Evolutionary conservation across 139 green algal species (phyloP).

Genomic region (Asterochloris sp.): DNA sequence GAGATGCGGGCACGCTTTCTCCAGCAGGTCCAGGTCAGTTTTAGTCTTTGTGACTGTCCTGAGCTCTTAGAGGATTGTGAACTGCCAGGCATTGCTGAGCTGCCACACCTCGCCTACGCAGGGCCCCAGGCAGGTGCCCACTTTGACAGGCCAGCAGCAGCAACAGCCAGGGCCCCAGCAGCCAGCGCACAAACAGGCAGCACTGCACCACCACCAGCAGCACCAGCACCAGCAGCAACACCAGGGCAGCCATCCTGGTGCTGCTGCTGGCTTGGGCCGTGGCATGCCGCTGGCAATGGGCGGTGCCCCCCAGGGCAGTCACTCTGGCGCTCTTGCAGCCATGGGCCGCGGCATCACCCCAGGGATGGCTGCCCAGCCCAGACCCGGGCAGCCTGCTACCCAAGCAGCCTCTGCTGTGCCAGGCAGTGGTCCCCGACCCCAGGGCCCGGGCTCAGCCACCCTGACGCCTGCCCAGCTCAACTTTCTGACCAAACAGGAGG

Average conservation of each 20-base stretch:
- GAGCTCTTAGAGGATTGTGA: background rate
- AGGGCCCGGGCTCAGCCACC: too few relatives aligned
- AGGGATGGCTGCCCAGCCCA: background rate
- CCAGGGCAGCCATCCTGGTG: background rate
- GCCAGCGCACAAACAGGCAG: background rate
- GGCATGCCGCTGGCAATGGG: background rate
- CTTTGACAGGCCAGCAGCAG: background rate
- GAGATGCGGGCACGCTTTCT: background rate
- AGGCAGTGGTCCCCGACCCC: too few relatives aligned
- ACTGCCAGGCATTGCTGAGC: background rate
- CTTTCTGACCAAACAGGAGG: too few relatives aligned
- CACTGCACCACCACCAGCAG: background rate
- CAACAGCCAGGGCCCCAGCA: background rate
- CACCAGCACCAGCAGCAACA: background rate
- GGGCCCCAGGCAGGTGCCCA: background rate
- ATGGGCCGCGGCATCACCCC: background rate
- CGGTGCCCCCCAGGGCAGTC: background rate
- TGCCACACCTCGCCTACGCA: background rate
- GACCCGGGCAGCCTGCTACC: background rate
- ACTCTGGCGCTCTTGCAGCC: conserved; percentile 1
- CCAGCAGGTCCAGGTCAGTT: background rate
- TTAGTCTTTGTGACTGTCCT: background rate
- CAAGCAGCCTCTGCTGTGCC: background rate
- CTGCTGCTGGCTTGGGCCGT: background rate
- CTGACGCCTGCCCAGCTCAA: too few relatives aligned